Evolutionary conservation across 2,329 filamentous ascomycete species (phyloP), one percentile per base, ranked within the genome.

Genomic region (Pseudogymnoascus sp.): DNA sequence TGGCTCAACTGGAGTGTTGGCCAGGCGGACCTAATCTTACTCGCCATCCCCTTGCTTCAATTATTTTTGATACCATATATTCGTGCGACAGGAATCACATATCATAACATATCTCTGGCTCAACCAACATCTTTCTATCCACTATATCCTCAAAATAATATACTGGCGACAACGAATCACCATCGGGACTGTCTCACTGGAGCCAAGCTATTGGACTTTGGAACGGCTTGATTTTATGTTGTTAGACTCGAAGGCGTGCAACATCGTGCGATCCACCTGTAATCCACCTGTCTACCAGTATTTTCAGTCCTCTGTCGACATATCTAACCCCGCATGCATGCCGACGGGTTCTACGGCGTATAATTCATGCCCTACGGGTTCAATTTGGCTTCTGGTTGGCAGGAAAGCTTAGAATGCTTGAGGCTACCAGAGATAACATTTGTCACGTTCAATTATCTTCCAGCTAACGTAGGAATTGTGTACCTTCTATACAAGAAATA

Each of bases 401-500:
- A 54, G 23, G 23, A 23, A 31, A 10, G 14, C 26, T 29, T 16
- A 5, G 4, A 11, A 54, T 54, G 11, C 23, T 10, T 14, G 8
- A 29, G 23, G n/a, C 45, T 10, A 54, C 11, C 45, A 54, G 12
- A 31, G 31, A 16, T 29, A 31, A 11, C 14, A 54, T 16, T 10
- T 31, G 23, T 54, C 45, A 54, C 45, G 23, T 54, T 54, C 23
- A 16, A 54, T 54, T 31, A 6, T 54, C 45, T 11, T 11, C 45
- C 45, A 54, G 21, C 45, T 29, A 29, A 23, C 14, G 16, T 31
- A 54, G 45, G 45, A 54, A 54, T 54, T n/a, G 21, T 54, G 23
- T 54, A 29, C 23, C 45, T 54, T 54, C 45, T 54, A 54, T 54
- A 54, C 45, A 31, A 54, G 45, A 54, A 54, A 31, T n/a, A 12